These are phyloP conservation scores for Cruciata laevipes DNA, from an alignment of 257 asterid species.

Conservation along the genomic window DNA sequence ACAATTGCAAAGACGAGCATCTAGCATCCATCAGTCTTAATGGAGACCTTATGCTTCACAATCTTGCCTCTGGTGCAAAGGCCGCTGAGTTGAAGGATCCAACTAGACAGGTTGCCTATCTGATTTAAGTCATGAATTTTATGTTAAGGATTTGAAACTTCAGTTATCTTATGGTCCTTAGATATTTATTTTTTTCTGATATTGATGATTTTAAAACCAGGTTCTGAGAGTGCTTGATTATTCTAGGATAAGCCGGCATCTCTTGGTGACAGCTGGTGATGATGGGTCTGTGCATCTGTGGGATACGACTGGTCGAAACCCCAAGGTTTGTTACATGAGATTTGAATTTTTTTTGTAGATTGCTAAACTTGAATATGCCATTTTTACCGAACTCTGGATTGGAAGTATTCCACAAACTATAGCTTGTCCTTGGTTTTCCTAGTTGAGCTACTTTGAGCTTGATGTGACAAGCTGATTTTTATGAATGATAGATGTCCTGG, in stretches of 20 bases:
- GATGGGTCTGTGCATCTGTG: slow-evolving; percentile 96
- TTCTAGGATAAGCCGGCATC: slow-evolving; percentile 92
- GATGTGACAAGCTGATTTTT: not conserved
- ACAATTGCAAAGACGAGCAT: slow-evolving; percentile 98
- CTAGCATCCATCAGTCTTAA: slow-evolving; percentile 92
- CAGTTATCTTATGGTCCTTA: slow-evolving; percentile 15
- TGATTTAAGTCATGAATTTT: slow-evolving; percentile 14
- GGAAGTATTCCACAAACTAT: not conserved
- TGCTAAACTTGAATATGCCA: slow-evolving; percentile 12
- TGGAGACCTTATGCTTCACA: slow-evolving; percentile 93
- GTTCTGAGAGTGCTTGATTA: slow-evolving; percentile 92
- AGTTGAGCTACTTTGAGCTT: slow-evolving; percentile 3
- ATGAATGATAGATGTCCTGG: slow-evolving; percentile 72
- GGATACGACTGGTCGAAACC: slow-evolving; percentile 97
- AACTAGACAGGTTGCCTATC: slow-evolving; percentile 66
- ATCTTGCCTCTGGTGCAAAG: slow-evolving; percentile 88
- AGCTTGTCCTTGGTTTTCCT: slow-evolving; percentile 12
- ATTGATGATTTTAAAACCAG: slow-evolving; percentile 45
- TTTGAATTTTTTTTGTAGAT: slow-evolving; percentile 11
- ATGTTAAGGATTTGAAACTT: slow-evolving; percentile 13
- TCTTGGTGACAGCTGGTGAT: slow-evolving; percentile 95
- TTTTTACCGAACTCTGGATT: not conserved
- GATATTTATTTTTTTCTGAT: slow-evolving; percentile 22
- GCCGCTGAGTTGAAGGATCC: slow-evolving; percentile 97
- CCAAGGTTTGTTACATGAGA: slow-evolving; percentile 51